Evolutionary conservation across 176 grass and related monocot genomes (phyloP).

Genomic region (Phoenix dactylifera): DNA sequence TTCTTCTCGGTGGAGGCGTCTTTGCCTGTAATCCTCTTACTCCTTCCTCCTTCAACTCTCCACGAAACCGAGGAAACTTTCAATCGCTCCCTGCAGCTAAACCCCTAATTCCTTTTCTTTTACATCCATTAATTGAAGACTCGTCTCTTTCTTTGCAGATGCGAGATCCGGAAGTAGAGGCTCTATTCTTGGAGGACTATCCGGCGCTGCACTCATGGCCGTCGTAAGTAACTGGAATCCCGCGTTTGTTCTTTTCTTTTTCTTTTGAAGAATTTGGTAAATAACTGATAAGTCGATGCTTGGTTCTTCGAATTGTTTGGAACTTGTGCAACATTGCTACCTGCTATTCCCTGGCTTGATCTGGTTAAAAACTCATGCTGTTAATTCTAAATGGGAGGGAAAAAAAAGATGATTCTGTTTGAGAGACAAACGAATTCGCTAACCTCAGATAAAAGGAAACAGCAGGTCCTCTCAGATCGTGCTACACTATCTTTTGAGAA

Average conservation of each 20-base stretch:
- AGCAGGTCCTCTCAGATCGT: too few relatives aligned
- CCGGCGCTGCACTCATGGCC: constrained; percentile 76
- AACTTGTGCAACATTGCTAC: background rate
- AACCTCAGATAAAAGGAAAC: too few relatives aligned
- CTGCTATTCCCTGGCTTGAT: background rate
- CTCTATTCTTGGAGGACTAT: constrained; percentile 65
- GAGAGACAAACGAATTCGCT: too few relatives aligned
- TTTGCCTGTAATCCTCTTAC: constrained; percentile 45
- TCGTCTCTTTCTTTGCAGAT: constrained; percentile 31
- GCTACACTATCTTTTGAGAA: too few relatives aligned
- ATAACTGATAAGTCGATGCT: background rate
- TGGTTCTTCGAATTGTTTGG: too few relatives aligned
- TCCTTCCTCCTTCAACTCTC: background rate
- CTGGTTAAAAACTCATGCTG: background rate
- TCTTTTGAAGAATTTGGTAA: constrained; percentile 4
- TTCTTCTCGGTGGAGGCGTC: constrained; percentile 64
- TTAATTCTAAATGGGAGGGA: too few relatives aligned
- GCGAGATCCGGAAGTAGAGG: constrained; percentile 72
- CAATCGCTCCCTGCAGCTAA: too few relatives aligned
- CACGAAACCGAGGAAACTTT: background rate
- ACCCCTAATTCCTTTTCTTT: constrained; percentile 1
- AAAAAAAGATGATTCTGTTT: too few relatives aligned
- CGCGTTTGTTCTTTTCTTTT: background rate
- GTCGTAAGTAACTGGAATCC: constrained; percentile 34
- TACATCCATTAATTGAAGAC: background rate